phyloP scores from a whole-genome alignment of 768 basidiomycete genomes.

The Neoboletus subvelutipes region DNA sequence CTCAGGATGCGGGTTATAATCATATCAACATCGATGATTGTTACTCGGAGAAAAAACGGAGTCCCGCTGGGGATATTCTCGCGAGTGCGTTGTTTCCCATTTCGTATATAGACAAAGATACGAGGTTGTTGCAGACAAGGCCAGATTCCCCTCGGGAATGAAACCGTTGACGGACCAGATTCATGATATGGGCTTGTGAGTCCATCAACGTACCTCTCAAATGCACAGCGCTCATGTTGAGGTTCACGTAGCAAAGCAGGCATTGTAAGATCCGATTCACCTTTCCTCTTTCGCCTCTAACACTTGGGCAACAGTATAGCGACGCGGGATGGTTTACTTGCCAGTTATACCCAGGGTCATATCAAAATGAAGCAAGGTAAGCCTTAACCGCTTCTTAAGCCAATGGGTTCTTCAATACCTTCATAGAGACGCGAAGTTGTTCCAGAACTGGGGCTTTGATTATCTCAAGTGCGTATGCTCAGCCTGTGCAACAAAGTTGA shows the following conservation, averaged over 20 bases:
- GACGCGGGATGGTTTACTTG: constrained; percentile 73
- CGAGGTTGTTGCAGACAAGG: constrained; percentile 37
- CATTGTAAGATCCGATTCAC: constrained; percentile 44
- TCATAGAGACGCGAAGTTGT: constrained; percentile 53
- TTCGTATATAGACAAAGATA: background rate
- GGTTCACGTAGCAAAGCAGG: constrained; percentile 49
- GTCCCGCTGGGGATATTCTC: constrained; percentile 50
- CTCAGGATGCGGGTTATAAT: constrained; percentile 56
- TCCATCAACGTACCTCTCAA: constrained; percentile 1
- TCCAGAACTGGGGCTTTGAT: constrained; percentile 68
- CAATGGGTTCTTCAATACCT: background rate
- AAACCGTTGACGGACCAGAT: constrained; percentile 53
- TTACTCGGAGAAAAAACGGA: constrained; percentile 59
- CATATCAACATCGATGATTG: constrained; percentile 66
- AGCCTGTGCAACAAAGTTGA: background rate
- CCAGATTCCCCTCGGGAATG: constrained; percentile 59
- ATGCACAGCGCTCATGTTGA: background rate
- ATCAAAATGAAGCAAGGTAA: constrained; percentile 57
- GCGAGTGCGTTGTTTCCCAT: constrained; percentile 38
- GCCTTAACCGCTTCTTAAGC: background rate
- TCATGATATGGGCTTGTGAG: constrained; percentile 57
- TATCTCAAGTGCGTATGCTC: constrained; percentile 50
- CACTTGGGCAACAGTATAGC: constrained; percentile 46
- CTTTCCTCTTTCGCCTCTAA: constrained; percentile 5
- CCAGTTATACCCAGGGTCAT: constrained; percentile 62